phyloP scores from a whole-genome alignment of 345 rosid species.

The Lumnitzera racemosa region DNA sequence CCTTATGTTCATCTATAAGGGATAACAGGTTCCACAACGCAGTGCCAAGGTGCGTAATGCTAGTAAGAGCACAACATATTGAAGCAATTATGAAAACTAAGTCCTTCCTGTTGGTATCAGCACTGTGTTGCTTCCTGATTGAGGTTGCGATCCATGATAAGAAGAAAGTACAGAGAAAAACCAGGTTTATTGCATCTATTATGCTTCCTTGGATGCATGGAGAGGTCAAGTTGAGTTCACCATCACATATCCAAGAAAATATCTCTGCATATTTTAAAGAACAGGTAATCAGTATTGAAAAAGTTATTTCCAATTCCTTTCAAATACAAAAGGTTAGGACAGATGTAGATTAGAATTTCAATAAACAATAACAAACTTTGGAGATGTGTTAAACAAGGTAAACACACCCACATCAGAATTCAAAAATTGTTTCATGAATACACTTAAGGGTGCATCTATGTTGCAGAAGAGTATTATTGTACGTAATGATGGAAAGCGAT shows the following conservation, averaged over 20 bases:
- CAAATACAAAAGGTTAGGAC: no score
- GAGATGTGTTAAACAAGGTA: no score
- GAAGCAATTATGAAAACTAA: conserved; percentile 34
- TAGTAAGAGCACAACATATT: conserved; percentile 29
- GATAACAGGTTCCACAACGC: conserved; percentile 34
- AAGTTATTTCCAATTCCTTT: conserved; percentile 33
- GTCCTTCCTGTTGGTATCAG: conserved; percentile 22
- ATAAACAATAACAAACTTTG: no score
- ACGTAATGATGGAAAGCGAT: no score
- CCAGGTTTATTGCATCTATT: conserved; percentile 43
- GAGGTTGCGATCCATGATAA: conserved; percentile 27
- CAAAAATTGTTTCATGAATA: no score
- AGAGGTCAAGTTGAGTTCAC: conserved; percentile 34
- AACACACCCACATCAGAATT: no score
- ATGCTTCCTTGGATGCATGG: conserved; percentile 46
- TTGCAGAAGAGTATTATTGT: no score
- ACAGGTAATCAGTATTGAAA: neutral
- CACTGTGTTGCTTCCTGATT: conserved; percentile 14
- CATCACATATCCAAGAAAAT: conserved; percentile 44
- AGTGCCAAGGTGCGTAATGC: conserved; percentile 26
- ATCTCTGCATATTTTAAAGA: conserved; percentile 27
- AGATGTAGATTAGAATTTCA: no score
- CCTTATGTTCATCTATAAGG: conserved; percentile 5
- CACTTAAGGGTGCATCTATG: no score
- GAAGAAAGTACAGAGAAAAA: conserved; percentile 53